A percentile compares a stretch with the other conserved stretches of the same genome.
Conservation (phyloP, 768 basidiomycete genomes). For the Boletus edulis region DNA sequence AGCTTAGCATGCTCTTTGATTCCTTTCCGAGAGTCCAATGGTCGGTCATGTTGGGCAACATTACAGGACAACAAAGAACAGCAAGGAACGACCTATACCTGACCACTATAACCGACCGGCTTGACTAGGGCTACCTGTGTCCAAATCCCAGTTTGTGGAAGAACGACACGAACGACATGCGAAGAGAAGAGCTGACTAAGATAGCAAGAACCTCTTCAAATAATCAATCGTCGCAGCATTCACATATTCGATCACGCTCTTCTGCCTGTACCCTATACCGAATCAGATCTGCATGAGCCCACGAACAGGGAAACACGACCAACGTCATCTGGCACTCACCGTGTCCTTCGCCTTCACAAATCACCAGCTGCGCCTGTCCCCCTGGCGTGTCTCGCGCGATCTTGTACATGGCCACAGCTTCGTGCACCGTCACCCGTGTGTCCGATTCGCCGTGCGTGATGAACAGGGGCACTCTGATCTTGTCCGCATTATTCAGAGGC, state of each 20-base stretch:
- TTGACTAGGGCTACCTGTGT: not conserved
- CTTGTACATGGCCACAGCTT: conserved; percentile 38
- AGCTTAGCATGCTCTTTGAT: too few relatives aligned
- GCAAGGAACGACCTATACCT: not conserved
- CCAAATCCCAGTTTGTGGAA: not conserved
- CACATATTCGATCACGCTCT: conserved; percentile 42
- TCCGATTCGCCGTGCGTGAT: conserved; percentile 45
- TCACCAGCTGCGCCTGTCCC: conserved; percentile 35
- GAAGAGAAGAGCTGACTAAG: conserved; percentile 8
- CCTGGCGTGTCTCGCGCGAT: conserved; percentile 24
- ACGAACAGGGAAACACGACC: not conserved
- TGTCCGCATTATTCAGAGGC: conserved; percentile 37
- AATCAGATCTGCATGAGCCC: conserved; percentile 3
- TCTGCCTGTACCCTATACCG: conserved; percentile 39
- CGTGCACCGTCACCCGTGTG: conserved; percentile 38
- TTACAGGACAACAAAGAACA: not conserved
- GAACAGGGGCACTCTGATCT: conserved; percentile 35
- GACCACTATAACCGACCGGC: conserved; percentile 1
- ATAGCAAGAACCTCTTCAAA: conserved; percentile 34
- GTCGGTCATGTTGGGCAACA: not conserved
- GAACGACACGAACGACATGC: not conserved
- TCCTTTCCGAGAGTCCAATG: too few relatives aligned
- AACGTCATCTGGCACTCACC: conserved; percentile 27
- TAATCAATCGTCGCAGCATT: conserved; percentile 40
- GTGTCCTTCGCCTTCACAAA: conserved; percentile 43